A percentile compares a stretch with the other conserved stretches of the same genome.
These are phyloP conservation scores for Boletus coccyginus DNA, from an alignment of 768 basidiomycete species.

Conservation along the genomic window DNA sequence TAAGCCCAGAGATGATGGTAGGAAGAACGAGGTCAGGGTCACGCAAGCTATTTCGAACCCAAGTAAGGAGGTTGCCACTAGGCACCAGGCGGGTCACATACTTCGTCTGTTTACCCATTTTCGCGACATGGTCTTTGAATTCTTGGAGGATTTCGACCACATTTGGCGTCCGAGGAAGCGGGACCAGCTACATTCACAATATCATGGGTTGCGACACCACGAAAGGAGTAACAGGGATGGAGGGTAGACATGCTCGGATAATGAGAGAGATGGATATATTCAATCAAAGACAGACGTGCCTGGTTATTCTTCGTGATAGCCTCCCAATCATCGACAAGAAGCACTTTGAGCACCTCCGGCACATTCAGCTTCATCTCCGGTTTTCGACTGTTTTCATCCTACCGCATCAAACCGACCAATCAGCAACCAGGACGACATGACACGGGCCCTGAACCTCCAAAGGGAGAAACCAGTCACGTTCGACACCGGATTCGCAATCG, in stretches of 20 bases:
- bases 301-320: constrained; percentile 92
- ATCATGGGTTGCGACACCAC: not conserved
- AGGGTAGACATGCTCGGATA: not conserved
- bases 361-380: constrained; percentile 90
- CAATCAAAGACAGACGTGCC: constrained; percentile 39
- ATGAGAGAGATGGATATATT: not conserved
- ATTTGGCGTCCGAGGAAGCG: constrained; percentile 75
- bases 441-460: no score
- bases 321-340: constrained; percentile 98
- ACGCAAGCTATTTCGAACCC: constrained; percentile 46
- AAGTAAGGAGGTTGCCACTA: not conserved
- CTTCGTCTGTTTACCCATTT: constrained; percentile 47
- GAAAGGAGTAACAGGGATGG: not conserved
- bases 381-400: constrained; percentile 77
- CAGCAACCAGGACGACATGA: not conserved
- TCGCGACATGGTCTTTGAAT: constrained; percentile 65
- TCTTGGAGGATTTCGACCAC: constrained; percentile 75
- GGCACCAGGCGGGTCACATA: constrained; percentile 25
- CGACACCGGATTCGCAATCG: not conserved
- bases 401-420: not conserved
- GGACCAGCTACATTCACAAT: constrained; percentile 60
- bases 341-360: constrained; percentile 85
- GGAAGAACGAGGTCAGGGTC: constrained; percentile 69
- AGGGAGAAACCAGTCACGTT: not conserved
- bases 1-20: constrained; percentile 82